Evolutionary conservation across 257 asterid species (phyloP), one percentile per base, ranked within the genome.

Genomic region (Perilla frutescens): DNA sequence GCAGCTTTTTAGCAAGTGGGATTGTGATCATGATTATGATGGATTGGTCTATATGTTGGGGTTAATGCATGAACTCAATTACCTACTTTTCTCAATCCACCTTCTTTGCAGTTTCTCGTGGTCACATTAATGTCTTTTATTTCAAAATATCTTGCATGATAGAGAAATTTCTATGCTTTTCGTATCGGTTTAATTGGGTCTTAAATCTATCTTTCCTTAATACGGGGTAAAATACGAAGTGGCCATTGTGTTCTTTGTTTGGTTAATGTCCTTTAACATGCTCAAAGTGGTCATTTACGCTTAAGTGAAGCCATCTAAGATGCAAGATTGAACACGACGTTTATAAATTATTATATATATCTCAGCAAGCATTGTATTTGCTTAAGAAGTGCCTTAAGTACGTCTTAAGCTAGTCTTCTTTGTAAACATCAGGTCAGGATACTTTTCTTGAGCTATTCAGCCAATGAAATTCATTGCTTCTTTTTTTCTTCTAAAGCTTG

Each of bases 21-120:
- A 5, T 36, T 20, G 43, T 54, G 1, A 47, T 44, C 12, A 37
- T 53, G 74, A 47, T 44, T 15, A 37, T 53, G 74, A 6, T 62
- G 78, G 58, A 57, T 34, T 34, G 43, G 66, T 6, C 77, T 71
- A 74, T 20, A 15, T 63, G 36, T 63, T 51, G 71, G 71, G 55
- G 57, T 40, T 63, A 29, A 32, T 55, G 61, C n/a, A 8, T 48
- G 39, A 8, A 56, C 43, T n/a, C 20, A 50, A 55, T 15, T 15
- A 12, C 11, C 10, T 62, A 9, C 15, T 44, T 65, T 36, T 14
- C 14, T 9, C 8, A 20, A 40, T 10, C 37, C 36, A 11, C 48
- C 62, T 54, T 49, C 63, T 13, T 9, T 62, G 45, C 20, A 47
- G 36, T 47, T 62, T 71, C 44, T 39, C 7, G 9, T 47, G 69